Evolutionary conservation across 106 monocot species (phyloP), one percentile per base, ranked within the genome.

Genomic region (Narthecium ossifragum): DNA sequence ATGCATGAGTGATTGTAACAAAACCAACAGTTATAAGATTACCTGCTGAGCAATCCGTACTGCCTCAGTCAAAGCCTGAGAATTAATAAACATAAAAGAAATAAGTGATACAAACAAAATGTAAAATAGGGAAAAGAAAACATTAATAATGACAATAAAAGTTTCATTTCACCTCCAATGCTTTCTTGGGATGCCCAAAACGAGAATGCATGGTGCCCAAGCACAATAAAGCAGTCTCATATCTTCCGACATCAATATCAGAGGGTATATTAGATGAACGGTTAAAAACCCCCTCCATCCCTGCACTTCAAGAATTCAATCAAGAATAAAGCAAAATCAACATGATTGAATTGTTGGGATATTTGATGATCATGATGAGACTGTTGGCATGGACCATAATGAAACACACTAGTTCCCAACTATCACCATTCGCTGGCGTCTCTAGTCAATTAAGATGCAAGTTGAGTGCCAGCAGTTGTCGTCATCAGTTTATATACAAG

Each of bases 111-210:
- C 0, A 30, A 2, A 13, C 18, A 67, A 8, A 57, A 31, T 53
- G 18, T 17, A 51, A 55, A 20, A 66, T 17, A 29, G 45, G 4
- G 40, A 43, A 25, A 62, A 55, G 0, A 39, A 25, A 33, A 17
- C 17, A 61, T 27, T 5, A n/a, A 5, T 17, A 22, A 51, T 52
- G 14, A 22, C 21, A 12, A 32, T 13, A 55, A 55, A 20, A 22
- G 4, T 38, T 34, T 13, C 18, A 33, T 72, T 71, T n/a, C n/a
- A 83, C 93, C 80, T 90, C 87, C 25, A 98, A 61, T 53, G 96
- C 96, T 67, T 73, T 86, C 76, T 81, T 86, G 20, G 87, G 74
- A 67, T 98, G 96, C 43, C 96, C 96, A 69, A 98, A 90, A 55
- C 70, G 81, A 63, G 63, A 65, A 64, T 98, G 96, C 86, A 98